Evolutionary conservation across 2,329 filamentous ascomycete genomes (phyloP), one percentile per base, ranked within the genome.

Genomic region (Talaromyces piceae): DNA sequence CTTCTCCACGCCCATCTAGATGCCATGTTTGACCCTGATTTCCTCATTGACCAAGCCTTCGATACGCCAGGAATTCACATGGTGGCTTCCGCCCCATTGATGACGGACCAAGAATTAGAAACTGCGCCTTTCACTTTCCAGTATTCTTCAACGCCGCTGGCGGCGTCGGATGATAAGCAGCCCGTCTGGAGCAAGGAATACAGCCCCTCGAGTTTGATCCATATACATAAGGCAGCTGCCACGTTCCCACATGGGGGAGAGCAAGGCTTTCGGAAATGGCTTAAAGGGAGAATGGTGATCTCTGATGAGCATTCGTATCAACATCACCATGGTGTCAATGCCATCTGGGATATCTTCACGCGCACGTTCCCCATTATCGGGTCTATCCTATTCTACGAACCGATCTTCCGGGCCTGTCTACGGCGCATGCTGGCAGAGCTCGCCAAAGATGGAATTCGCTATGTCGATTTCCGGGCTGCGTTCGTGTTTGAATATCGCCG

Each of bases 21-120:
- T 67, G 89, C 91, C 60, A 94, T 94, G 83, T 86, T 95, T 46
- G 87, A 95, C 66, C 82, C 90, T 57, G 86, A 89, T 63, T 94
- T 83, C 73, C 72, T 95, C 6, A 77, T 95, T 33, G 79, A 84
- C 5, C 77, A 86, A 59, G 80, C 88, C 2, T 76, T 97, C 56
- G 73, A 61, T 5, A 85, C 82, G 0, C 81, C 84, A 0, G 88
- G 88, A 1, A 85, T 95, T 62, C 84, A 88, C 67, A 80, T 95
- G 54, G 69, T 68, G 18, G 78, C 82, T 12, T 73, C 80, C 31
- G 71, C 71, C 1, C 73, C 82, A 6, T 73, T 95, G 28, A 68
- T 73, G 7, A 78, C 74, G 0, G 62, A 74, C 1, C 64, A 72
- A 4, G 77, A 79, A 13, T 77, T 79, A 16, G 75, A 81, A 16